Percentiles rank a stretch among this genome's conserved stretches.
phyloP scores from a whole-genome alignment of 2,329 filamentous ascomycete genomes.

The Aureobasidium sp. region DNA sequence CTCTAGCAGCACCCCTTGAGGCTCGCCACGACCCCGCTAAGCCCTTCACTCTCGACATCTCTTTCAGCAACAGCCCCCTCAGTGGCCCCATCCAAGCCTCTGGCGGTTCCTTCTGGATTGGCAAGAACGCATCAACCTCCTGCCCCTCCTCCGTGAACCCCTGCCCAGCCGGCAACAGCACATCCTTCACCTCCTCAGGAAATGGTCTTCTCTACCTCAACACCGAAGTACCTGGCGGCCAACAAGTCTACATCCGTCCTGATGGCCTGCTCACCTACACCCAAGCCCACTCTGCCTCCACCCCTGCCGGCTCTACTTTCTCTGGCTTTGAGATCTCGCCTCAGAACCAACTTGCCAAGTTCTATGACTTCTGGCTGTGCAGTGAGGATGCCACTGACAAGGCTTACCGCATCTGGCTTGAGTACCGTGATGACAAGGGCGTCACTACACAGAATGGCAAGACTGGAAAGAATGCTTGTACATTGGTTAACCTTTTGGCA shows the following conservation, averaged over 20 bases:
- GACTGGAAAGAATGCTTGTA: slow-evolving; percentile 15
- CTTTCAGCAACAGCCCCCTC: slow-evolving; percentile 10
- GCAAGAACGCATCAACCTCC: slow-evolving; percentile 21
- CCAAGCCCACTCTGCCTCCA: slow-evolving; percentile 19
- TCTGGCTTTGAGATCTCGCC: slow-evolving; percentile 19
- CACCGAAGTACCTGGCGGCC: slow-evolving; percentile 22
- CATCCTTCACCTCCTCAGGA: slow-evolving; percentile 14
- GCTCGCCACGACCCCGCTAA: slow-evolving; percentile 5
- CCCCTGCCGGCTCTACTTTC: slow-evolving; percentile 20
- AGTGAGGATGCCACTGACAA: slow-evolving; percentile 16
- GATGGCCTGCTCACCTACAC: slow-evolving; percentile 24
- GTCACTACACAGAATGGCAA: slow-evolving; percentile 16
- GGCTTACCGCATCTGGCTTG: slow-evolving; percentile 12
- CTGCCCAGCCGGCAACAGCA: slow-evolving; percentile 18
- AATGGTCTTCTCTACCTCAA: slow-evolving; percentile 16
- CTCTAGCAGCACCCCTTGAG: slow-evolving; percentile 6
- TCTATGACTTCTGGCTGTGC: slow-evolving; percentile 17
- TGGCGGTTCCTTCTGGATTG: slow-evolving; percentile 21
- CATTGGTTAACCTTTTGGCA: slow-evolving; percentile 16
- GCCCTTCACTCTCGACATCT: slow-evolving; percentile 10
- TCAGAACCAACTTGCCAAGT: not conserved
- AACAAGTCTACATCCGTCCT: slow-evolving; percentile 25
- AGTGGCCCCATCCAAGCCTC: slow-evolving; percentile 18
- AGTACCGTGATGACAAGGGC: slow-evolving; percentile 15
- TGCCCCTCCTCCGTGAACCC: slow-evolving; percentile 20